Conservation (phyloP, 768 basidiomycete species). For the Sarcodon sp. region DNA sequence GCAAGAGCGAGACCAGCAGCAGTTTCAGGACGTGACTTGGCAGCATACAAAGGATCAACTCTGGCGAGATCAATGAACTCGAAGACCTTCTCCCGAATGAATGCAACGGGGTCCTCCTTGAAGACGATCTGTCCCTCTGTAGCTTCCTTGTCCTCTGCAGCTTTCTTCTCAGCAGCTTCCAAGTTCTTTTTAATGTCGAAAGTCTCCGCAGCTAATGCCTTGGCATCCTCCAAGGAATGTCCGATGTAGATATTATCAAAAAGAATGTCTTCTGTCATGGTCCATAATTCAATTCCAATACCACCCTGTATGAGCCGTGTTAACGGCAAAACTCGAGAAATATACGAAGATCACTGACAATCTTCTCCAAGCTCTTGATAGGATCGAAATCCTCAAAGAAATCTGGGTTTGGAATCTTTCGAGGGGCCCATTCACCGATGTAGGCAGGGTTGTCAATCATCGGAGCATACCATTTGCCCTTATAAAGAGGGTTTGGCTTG, state of each 20-base stretch:
- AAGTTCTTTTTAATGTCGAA: constrained; percentile 82
- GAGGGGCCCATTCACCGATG: constrained; percentile 90
- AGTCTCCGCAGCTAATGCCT: constrained; percentile 73
- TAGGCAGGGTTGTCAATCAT: constrained; percentile 95
- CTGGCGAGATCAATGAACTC: constrained; percentile 72
- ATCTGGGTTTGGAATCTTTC: constrained; percentile 81
- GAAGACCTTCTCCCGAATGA: constrained; percentile 66
- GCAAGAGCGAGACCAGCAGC: constrained; percentile 65
- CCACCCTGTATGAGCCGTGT: constrained; percentile 44
- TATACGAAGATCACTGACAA: constrained; percentile 35
- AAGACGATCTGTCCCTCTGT: constrained; percentile 29
- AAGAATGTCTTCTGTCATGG: constrained; percentile 93
- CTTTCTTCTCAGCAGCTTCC: constrained; percentile 54
- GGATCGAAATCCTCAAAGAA: constrained; percentile 85
- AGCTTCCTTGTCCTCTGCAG: constrained; percentile 23
- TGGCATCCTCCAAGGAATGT: constrained; percentile 79
- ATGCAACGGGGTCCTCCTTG: constrained; percentile 64
- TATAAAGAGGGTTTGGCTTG: constrained; percentile 90
- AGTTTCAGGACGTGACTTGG: constrained; percentile 85
- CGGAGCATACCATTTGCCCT: constrained; percentile 96
- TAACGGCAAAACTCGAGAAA: background rate
- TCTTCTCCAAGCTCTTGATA: constrained; percentile 72
- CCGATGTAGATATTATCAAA: constrained; percentile 94
- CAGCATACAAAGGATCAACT: constrained; percentile 64
- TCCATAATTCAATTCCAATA: constrained; percentile 98